Base-by-base conservation (phyloP, 2,329 filamentous ascomycete species). In the Bipolaris cookei region DNA sequence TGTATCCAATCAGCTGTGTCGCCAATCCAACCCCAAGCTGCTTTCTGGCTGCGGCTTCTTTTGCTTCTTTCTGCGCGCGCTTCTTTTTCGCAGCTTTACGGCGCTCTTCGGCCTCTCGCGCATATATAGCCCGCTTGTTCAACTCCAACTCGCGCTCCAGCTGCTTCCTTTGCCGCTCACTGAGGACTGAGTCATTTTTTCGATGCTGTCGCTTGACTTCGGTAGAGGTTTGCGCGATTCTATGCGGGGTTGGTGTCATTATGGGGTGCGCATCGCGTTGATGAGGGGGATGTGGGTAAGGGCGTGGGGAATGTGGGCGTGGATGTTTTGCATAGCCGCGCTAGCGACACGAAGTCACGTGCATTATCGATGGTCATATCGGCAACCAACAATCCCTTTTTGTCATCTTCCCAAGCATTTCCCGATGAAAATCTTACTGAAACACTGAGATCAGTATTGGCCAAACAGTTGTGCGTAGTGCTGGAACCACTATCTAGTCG, bases 1-100 rank as follows among this genome's bases (percentile, higher is more conserved):
- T 76, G 45, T 70, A 78, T n/a, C 76, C 76, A 47, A 71, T 66
- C 25, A 77, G 43, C 55, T 78, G 76, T 5, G 76, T 78, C 6
- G 76, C 76, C 18, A 76, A 45, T 3, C 76, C 71, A 2, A 77
- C 59, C 1, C 76, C 76, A 18, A 68, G 54, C 37, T 68, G 65
- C 28, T 65, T 62, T 35, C 75, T 64, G 3, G 61, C 64, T 11
- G 69, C 59, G 10, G 56, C 61, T 30, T 77, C 75, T 38, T 72
- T 75, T 32, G 50, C 58, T 50, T 77, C 73, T 45, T 59, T 67
- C 51, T 73, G 69, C 34, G 69, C 65, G 16, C 70, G 68, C 57
- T 66, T 75, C 62, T 70, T 70, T 55, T 70, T 72, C 6, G 67
- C 66, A 7, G 57, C 54, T 50, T 67, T 70, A 39, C 67, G 66